Percentiles rank a stretch among this genome's conserved stretches.
phyloP scores from a whole-genome alignment of 768 basidiomycete genomes.

The Galerina marginata region DNA sequence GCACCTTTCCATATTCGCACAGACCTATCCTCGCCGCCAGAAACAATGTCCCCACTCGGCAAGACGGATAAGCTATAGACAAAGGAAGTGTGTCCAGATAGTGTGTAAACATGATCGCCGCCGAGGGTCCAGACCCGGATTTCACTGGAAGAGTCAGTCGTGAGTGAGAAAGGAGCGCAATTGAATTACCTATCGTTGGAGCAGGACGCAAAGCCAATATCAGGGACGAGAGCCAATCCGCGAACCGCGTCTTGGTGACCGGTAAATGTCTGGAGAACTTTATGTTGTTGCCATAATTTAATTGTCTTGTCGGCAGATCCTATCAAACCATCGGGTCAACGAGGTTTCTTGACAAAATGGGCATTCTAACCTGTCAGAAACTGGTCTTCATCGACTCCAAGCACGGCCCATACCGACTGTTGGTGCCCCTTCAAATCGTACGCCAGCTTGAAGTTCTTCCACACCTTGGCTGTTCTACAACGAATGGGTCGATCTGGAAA shows the following conservation, averaged over 20 bases:
- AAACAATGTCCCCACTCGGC: slow-evolving; percentile 82
- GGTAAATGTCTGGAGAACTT: slow-evolving; percentile 72
- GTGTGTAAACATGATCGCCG: slow-evolving; percentile 73
- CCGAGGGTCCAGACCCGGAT: slow-evolving; percentile 92
- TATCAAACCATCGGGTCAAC: slow-evolving; percentile 31
- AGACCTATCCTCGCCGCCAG: slow-evolving; percentile 93
- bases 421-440: slow-evolving; percentile 85
- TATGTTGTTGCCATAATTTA: slow-evolving; percentile 84
- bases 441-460: slow-evolving; percentile 76
- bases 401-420: slow-evolving; percentile 94
- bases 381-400: slow-evolving; percentile 76
- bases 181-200: slow-evolving; percentile 85
- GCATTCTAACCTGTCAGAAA: slow-evolving; percentile 75
- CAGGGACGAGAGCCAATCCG: slow-evolving; percentile 77
- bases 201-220: slow-evolving; percentile 93
- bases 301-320: slow-evolving; percentile 96
- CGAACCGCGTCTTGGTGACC: slow-evolving; percentile 95
- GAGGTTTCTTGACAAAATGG: not conserved
- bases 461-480: slow-evolving; percentile 89
- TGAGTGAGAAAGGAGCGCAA: not conserved
- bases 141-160: slow-evolving; percentile 55
- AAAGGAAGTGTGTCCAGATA: slow-evolving; percentile 97
- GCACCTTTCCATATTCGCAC: slow-evolving; percentile 90
- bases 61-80: slow-evolving; percentile 90
- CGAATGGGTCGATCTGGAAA: slow-evolving; percentile 1